Evolutionary conservation across 202 grass and related monocot genomes (phyloP), one percentile per base, ranked within the genome.

Genomic region (Setaria italica): DNA sequence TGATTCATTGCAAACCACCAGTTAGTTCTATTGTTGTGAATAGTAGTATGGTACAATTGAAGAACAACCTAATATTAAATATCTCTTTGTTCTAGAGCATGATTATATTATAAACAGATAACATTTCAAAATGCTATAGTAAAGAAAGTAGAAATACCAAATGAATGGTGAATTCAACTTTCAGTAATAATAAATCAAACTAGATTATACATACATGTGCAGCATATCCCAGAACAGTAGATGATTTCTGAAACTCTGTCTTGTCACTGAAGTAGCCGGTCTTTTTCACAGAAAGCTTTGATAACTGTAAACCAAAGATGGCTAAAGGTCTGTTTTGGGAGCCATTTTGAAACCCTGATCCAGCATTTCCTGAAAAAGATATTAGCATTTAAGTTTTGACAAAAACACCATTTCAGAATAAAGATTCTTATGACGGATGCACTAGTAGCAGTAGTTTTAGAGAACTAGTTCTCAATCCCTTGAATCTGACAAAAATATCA

Each of bases 271-370:
- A 96, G 87, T 92, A 97, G 67, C 87, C 84, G 5, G 82, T 89
- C 87, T 89, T 94, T 79, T 99, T 95, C 59, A 74, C 75, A 74
- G 89, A 77, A 76, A 81, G 72, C 66, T 85, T 85, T 25, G 69
- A 91, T 73, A 97, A 69, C 48, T 93, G 94, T 70, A 92, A 78
- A 67, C 97, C 94, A 74, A 94, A 88, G 80, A 99, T 91, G 64
- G 92, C 78, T 50, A 92, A 79, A 81, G 85, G 87, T 84, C 59
- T 76, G 10, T 86, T 80, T 84, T 73, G 85, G 46, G 74, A 79
- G 13, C 78, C 46, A 86, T 88, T 84, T 58, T 67, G 53, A 1
- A 66, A 87, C 9, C 45, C 2, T 70, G 73, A 82, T 82, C 62
- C 84, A 77, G 49, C 33, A 47, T 67, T 75, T 42, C 90, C 93